Evolutionary conservation across 495 filamentous ascomycete genomes (phyloP), one percentile per base, ranked within the genome.

Genomic region (Penicillium atrosanguineum): DNA sequence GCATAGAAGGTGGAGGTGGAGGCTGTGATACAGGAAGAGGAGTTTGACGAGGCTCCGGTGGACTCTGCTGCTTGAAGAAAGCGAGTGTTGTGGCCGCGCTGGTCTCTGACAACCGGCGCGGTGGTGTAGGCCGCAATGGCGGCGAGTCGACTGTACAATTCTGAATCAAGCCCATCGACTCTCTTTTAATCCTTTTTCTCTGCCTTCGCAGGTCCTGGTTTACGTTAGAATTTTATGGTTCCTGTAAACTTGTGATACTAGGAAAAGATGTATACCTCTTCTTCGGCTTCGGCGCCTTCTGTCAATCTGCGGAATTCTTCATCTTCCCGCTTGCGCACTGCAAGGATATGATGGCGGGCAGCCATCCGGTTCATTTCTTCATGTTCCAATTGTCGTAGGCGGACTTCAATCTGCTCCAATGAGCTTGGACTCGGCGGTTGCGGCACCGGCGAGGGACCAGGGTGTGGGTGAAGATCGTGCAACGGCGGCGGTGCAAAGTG

Each of bases 21-120:
- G 49, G 57, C 28, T 56, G 69, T 21, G 68, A 61, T 54, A 67
- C 61, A 34, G 69, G 69, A 20, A 69, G 67, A 40, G 69, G 65
- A 29, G 61, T 38, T 45, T 67, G 67, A 41, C 72, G 74, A 38
- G 73, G 73, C 49, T 78, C 74, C n/a, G 70, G 73, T 7, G 74
- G 73, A n/a, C 62, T 73, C 50, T 78, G 74, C 51, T 78, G 74
- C 51, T 78, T 76, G 63, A 78, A 75, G 46, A 76, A 78, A n/a
- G 74, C 74, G 42, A 78, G 57, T n/a, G 74, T 78, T 7, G 74
- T 78, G n/a, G 74, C 74, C 21, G 74, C 74, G 53, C 72, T 78
- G 44, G 74, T 78, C 57, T 78, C 74, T 21, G 74, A 78, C 37
- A 78, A 46, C 18, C 74, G 73, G 43, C 74, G 73, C 28, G 72